These are phyloP conservation scores for Penicillium fuscoglaucum DNA, from an alignment of 2,329 filamentous ascomycete species.

Conservation along the genomic window DNA sequence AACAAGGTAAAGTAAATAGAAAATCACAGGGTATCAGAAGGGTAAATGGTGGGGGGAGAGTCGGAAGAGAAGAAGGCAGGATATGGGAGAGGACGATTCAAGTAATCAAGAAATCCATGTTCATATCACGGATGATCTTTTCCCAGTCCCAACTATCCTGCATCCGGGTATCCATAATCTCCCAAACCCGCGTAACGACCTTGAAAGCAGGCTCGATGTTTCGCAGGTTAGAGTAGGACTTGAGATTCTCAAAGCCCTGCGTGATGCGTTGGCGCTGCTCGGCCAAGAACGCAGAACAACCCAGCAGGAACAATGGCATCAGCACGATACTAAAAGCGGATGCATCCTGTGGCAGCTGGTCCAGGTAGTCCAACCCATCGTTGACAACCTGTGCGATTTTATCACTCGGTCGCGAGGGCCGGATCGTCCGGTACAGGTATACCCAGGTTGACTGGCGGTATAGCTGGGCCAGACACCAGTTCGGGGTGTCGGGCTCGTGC, in stretches of 20 bases:
- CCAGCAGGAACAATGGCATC: slow-evolving; percentile 62
- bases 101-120: slow-evolving; percentile 63
- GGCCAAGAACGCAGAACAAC: slow-evolving; percentile 59
- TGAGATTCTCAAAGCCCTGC: slow-evolving; percentile 55
- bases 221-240: slow-evolving; percentile 57
- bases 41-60: neutral
- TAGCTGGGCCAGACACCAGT: slow-evolving; percentile 58
- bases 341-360: slow-evolving; percentile 54
- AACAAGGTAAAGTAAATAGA: slow-evolving; percentile 3
- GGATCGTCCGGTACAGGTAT: slow-evolving; percentile 62
- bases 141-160: slow-evolving; percentile 65
- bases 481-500: slow-evolving; percentile 52
- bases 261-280: slow-evolving; percentile 57
- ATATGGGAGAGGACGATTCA: slow-evolving; percentile 34
- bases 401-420: slow-evolving; percentile 55
- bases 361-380: slow-evolving; percentile 58
- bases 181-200: slow-evolving; percentile 59
- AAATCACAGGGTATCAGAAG: slow-evolving; percentile 23
- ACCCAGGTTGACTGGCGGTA: slow-evolving; percentile 65
- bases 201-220: slow-evolving; percentile 59
- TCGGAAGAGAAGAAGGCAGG: neutral
- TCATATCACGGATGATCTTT: slow-evolving; percentile 57
- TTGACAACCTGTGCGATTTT: slow-evolving; percentile 60
- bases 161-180: slow-evolving; percentile 58
- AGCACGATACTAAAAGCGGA: slow-evolving; percentile 61